Conservation (phyloP, 768 basidiomycete species). For the Boletales sp. region DNA sequence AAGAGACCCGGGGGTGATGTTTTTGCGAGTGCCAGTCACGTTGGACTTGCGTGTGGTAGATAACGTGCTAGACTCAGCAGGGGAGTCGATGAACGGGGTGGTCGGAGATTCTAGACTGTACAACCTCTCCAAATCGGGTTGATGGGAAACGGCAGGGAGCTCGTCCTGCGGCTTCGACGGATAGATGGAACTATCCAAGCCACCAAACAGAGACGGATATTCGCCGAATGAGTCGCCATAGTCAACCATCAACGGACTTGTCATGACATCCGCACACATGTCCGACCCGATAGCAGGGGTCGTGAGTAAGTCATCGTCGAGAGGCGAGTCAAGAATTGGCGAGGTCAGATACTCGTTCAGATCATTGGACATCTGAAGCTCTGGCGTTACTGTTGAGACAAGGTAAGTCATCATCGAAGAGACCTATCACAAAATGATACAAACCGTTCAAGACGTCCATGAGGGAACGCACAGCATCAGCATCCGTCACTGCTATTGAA, state of each 20-base stretch:
- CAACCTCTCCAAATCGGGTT: conserved; percentile 33
- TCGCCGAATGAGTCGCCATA: conserved; percentile 31
- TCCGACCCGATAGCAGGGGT: conserved; percentile 40
- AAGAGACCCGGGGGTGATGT: conserved; percentile 59
- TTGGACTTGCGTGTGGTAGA: conserved; percentile 26
- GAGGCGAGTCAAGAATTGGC: conserved; percentile 45
- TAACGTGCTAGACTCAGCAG: conserved; percentile 20
- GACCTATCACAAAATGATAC: background rate
- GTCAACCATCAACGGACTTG: conserved; percentile 40
- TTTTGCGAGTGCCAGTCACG: conserved; percentile 71
- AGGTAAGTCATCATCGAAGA: background rate
- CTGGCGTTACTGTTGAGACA: conserved; percentile 33
- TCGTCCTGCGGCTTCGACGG: conserved; percentile 14
- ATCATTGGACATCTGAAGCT: conserved; percentile 34
- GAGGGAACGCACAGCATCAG: conserved; percentile 35
- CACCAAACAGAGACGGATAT: conserved; percentile 32
- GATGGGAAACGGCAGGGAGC: conserved; percentile 6
- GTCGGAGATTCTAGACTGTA: conserved; percentile 48
- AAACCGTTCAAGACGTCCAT: conserved; percentile 40
- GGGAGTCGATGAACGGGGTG: conserved; percentile 47
- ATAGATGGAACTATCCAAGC: conserved; percentile 15
- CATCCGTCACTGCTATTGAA: conserved; percentile 19
- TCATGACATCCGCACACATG: conserved; percentile 37
- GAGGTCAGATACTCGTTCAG: conserved; percentile 45
- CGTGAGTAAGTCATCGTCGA: conserved; percentile 42